A percentile compares a stretch with the other conserved stretches of the same genome.
These are phyloP conservation scores for Dryadomyces quercus-mongolicae DNA, from an alignment of 2,329 filamentous ascomycete species.

Conservation along the genomic window DNA sequence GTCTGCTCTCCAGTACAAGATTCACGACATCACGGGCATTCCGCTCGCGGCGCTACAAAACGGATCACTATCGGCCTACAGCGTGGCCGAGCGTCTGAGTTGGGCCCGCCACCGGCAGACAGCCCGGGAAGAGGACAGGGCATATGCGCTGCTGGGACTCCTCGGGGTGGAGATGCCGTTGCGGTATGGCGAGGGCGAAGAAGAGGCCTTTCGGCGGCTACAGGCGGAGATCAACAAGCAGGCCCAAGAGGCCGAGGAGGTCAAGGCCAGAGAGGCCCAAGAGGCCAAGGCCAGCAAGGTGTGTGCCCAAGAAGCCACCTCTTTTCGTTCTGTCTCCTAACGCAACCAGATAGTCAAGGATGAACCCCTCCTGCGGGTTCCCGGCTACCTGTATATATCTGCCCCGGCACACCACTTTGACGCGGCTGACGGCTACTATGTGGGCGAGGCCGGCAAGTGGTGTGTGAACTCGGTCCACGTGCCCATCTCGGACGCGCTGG, in stretches of 20 bases:
- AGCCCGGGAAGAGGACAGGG: conserved; percentile 11
- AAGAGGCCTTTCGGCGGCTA: not conserved
- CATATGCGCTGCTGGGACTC: conserved; percentile 15
- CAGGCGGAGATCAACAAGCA: not conserved
- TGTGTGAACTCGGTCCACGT: not conserved
- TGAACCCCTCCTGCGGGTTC: not conserved
- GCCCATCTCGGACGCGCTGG: not conserved
- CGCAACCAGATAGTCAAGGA: not conserved
- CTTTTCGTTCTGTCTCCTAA: too few relatives aligned
- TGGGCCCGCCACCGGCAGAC: conserved; percentile 6
- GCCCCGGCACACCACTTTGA: not conserved
- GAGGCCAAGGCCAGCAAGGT: too few relatives aligned
- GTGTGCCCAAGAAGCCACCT: too few relatives aligned
- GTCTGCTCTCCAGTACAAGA: not conserved
- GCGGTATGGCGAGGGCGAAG: conserved; percentile 15
- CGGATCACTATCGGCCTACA: not conserved
- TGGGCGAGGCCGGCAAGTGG: not conserved
- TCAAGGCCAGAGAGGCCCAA: too few relatives aligned
- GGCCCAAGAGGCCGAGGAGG: not conserved
- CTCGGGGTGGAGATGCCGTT: conserved; percentile 17
- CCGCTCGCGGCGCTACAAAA: not conserved
- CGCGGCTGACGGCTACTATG: not conserved
- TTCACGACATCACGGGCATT: not conserved
- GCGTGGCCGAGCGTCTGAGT: not conserved
- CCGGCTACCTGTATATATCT: not conserved